A percentile compares a stretch with the other conserved stretches of the same genome.
Evolutionary conservation across 78 protist species (phyloP).

Genomic region (Dictyostelium discoideum): DNA sequence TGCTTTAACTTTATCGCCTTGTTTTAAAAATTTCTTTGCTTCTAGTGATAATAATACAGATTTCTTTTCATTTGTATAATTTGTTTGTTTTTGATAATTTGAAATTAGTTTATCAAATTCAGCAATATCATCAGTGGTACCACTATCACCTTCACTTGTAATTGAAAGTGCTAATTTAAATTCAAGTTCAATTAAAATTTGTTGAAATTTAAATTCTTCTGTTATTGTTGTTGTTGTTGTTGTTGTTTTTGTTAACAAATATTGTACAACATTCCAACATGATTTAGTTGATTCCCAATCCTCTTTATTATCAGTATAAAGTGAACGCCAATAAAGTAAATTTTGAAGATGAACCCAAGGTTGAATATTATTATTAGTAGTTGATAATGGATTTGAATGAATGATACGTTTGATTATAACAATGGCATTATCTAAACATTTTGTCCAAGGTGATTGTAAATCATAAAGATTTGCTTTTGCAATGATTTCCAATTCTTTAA

Average conservation of each 20-base stretch:
- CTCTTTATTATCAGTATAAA: background rate
- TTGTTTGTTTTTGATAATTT: background rate
- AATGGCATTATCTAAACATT: background rate
- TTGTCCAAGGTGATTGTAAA: background rate
- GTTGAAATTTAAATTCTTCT: constrained; percentile 4
- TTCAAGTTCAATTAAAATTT: background rate
- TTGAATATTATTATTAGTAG: background rate
- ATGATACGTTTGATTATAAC: background rate
- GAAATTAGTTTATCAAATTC: background rate
- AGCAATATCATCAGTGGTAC: background rate
- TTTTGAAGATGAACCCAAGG: constrained; percentile 24
- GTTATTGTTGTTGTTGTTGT: background rate
- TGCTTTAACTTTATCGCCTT: background rate
- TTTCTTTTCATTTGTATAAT: background rate
- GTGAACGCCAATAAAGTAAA: constrained; percentile 8
- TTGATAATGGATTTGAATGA: background rate
- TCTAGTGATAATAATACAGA: background rate
- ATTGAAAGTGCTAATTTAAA: background rate
- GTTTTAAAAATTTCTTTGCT: background rate
- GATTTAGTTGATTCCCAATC: constrained; percentile 9
- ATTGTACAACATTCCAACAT: background rate
- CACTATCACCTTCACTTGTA: background rate
- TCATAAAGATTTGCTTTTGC: constrained; percentile 15
- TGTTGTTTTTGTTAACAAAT: background rate
- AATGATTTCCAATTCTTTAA: background rate